Base-by-base conservation (phyloP, 2,329 filamentous ascomycete species). In the Apiospora kogelbergensis region DNA sequence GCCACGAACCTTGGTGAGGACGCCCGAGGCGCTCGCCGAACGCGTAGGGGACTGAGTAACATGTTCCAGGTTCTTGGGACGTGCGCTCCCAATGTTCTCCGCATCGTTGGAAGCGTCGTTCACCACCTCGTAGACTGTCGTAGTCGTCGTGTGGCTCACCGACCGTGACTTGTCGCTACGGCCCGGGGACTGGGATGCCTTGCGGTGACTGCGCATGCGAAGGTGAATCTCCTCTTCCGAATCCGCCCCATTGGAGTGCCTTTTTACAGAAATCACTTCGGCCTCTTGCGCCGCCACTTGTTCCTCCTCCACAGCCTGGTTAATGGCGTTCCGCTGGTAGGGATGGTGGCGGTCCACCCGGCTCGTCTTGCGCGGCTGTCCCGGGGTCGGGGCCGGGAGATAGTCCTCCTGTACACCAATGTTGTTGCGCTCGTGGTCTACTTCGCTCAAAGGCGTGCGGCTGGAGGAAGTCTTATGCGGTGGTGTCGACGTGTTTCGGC, bases 351-450 rank as follows among this genome's bases (percentile, higher is more conserved):
- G 89, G 75, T 95, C 93, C 70, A 90, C 87, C 68, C 93, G 90
- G 72, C 90, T 91, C 20, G 92, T 92, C 85, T 99, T 98, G 71
- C 96, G 90, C 37, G 96, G 96, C 79, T 99, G 96, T 2, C 96
- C 96, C 0, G 96, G 96, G 5, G 96, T 99, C 3, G 96, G 96
- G 0, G 95, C 95, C 2, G 96, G 96, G 6, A 99, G 88, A 75
- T 97, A 97, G 78, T 98, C 95, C 72, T 98, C 94, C 76, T 93
- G 89, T n/a, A 90, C 86, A 65, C 88, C 87, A 72, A 88, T 85
- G 73, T 88, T 89, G 76, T 85, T 88, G 76, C 86, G 83, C 74
- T 98, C 97, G 72, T 93, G 89, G 75, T 97, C 93, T 71, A 99
- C 93, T 81, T 99, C 96, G 67, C 95, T 95, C n/a, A 99, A 88